Percentiles rank a stretch among this genome's conserved stretches.
Evolutionary conservation across 2,329 filamentous ascomycete genomes (phyloP).

Genomic region (Aspergillus viridinutans): DNA sequence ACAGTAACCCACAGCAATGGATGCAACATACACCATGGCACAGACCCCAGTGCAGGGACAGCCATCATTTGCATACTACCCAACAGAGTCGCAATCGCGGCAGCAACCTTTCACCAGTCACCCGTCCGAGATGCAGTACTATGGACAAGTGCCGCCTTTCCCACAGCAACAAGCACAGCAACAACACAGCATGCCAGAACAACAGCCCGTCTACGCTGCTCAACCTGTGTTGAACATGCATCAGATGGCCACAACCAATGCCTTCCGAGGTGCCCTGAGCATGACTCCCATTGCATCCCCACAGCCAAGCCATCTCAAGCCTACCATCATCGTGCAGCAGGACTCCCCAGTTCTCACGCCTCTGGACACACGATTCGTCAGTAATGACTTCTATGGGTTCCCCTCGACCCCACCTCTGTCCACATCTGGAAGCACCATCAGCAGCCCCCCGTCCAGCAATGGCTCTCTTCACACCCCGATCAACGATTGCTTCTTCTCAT

Average conservation of each 20-base stretch:
- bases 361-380: constrained; percentile 69
- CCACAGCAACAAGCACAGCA: constrained; percentile 13
- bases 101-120: constrained; percentile 73
- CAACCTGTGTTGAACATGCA: constrained; percentile 44
- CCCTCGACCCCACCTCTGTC: constrained; percentile 86
- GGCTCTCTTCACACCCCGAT: constrained; percentile 78
- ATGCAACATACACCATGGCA: constrained; percentile 55
- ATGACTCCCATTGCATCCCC: constrained; percentile 71
- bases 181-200: constrained; percentile 23
- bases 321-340: constrained; percentile 63
- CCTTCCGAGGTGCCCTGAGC: constrained; percentile 38
- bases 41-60: constrained; percentile 59
- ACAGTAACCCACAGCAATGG: constrained; percentile 50
- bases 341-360: constrained; percentile 53
- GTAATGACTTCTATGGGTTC: constrained; percentile 63
- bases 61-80: constrained; percentile 83
- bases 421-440: constrained; percentile 75
- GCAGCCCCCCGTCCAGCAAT: constrained; percentile 73
- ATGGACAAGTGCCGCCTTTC: constrained; percentile 35
- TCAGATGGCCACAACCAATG: constrained; percentile 41
- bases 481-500: constrained; percentile 70
- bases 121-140: constrained; percentile 48
- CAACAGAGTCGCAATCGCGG: constrained; percentile 65
- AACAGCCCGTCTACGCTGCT: constrained; percentile 36
- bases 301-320: constrained; percentile 69